Base-by-base conservation (phyloP, 2,329 filamentous ascomycete species). In the Fusarium neocosmosporiellum region DNA sequence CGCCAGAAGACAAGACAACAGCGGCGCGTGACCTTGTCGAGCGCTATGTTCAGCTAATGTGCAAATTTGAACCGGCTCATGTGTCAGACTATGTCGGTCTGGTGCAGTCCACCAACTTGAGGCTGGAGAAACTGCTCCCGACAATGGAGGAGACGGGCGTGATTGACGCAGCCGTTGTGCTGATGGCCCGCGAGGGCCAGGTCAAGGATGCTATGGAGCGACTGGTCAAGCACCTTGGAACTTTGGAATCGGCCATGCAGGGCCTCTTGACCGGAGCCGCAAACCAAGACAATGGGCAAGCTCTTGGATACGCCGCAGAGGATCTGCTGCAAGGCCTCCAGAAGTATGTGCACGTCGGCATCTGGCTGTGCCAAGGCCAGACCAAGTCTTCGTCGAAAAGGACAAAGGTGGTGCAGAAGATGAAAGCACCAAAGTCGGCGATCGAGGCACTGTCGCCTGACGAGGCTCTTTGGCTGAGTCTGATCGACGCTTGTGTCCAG, bases 281-380 rank as follows among this genome's bases (percentile, higher is more conserved):
- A 6, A 87, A 90, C 1, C 87, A 88, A 2, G 88, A 92, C 64
- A 84, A 87, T 1, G 82, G 84, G 2, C 57, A 73, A 16, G 79
- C 84, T 34, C 70, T 91, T 3, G 88, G 91, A 67, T 89, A 92
- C 70, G 89, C 93, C 0, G 90, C 92, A 1, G 89, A 92, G 64
- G 92, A 95, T 65, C 86, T 98, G 2, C 86, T 98, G 5, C 89
- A 90, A 65, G 91, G 92, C 1, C 84, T 99, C 20, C 92, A 97
- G 69, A 98, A 97, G 80, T 98, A 98, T 82, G 91, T 92, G 2
- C 92, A 95, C 72, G 94, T 99, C 1, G 96, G 97, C 16, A 96
- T 97, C 59, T 99, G 96, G 96, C 86, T 99, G 14, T 98, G 96
- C 76, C 94, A 97, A 81, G 91, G 92, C 2, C 94, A 98, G 79